Evolutionary conservation across 106 monocot species (phyloP), one percentile per base, ranked within the genome.

Genomic region (Dendrobium chrysotoxum): DNA sequence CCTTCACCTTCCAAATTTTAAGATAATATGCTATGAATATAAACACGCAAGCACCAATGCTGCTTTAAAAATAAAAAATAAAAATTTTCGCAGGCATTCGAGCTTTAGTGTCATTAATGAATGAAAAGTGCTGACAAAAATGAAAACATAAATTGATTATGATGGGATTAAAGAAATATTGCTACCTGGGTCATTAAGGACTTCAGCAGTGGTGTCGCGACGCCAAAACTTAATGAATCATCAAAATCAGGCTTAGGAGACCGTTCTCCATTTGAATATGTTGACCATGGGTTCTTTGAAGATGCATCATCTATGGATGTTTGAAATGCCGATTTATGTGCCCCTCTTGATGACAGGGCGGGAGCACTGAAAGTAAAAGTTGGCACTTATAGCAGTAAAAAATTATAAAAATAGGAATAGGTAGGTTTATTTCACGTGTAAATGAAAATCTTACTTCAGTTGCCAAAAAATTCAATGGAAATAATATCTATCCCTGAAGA

Each of bases 181-280:
- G 9, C 0, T 38, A 92, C 94, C 94, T 99, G 98, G 50, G 95
- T 95, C 95, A 99, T 95, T 78, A 99, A 91, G 44, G 95, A 95
- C 86, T 91, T 99, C 30, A 99, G 73, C 68, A 95, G 88, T 79
- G 98, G 98, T 40, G 98, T 86, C 28, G 94, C 85, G 79, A 80
- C 87, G 66, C 83, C 89, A 85, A 95, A 91, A 74, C 85, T 84
- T 20, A 68, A 35, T 80, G 78, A 77, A 76, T 99, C 95, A 83
- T 98, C 98, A 80, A 95, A 86, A 7, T 92, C 92, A 71, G 78
- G 54, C 80, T 91, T 89, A 58, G 83, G 82, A 79, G 87, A 88
- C 39, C 78, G 82, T 57, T 92, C 94, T 18, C 92, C 94, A 83
- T 83, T 89, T 78, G 92, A 83, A 88, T 89, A 90, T 78, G 89